phyloP scores from a whole-genome alignment of 2,329 filamentous ascomycete species.

The Talaromyces albobiverticillius region DNA sequence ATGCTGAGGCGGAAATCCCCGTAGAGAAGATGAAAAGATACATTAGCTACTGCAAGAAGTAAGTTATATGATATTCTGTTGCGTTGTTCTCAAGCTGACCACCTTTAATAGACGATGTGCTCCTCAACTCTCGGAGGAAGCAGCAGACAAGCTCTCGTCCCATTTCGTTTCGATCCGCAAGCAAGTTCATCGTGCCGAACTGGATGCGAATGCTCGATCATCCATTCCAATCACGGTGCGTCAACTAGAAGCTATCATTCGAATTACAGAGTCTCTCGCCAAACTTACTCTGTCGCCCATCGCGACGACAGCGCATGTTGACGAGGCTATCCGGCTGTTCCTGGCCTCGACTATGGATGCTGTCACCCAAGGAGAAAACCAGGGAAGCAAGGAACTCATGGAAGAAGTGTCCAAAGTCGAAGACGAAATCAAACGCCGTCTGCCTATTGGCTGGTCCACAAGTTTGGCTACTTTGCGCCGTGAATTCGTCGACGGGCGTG shows the following conservation, averaged over 20 bases:
- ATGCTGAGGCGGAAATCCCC: slow-evolving; percentile 80
- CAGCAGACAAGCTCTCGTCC: slow-evolving; percentile 91
- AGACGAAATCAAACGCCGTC: slow-evolving; percentile 77
- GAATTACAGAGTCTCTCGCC: slow-evolving; percentile 92
- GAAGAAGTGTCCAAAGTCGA: slow-evolving; percentile 86
- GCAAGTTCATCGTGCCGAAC: slow-evolving; percentile 87
- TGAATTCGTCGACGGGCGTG: slow-evolving; percentile 89
- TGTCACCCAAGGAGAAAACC: slow-evolving; percentile 81
- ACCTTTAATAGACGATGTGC: slow-evolving; percentile 69
- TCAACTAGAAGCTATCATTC: slow-evolving; percentile 94
- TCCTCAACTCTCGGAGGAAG: slow-evolving; percentile 82
- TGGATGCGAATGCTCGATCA: slow-evolving; percentile 83
- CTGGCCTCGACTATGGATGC: slow-evolving; percentile 97
- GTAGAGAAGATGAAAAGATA: slow-evolving; percentile 98
- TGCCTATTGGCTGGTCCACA: slow-evolving; percentile 95
- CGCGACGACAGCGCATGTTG: slow-evolving; percentile 86
- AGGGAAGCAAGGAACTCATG: slow-evolving; percentile 82
- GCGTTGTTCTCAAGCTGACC: slow-evolving; percentile 9
- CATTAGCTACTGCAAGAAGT: slow-evolving; percentile 95
- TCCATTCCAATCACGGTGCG: slow-evolving; percentile 97
- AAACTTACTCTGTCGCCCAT: slow-evolving; percentile 84
- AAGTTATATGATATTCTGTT: slow-evolving; percentile 37
- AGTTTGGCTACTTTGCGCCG: slow-evolving; percentile 79
- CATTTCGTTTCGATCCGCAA: slow-evolving; percentile 96
- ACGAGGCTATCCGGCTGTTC: slow-evolving; percentile 96